Percentiles rank a stretch among this genome's conserved stretches.
Conservation (phyloP, 2,329 filamentous ascomycete genomes). For the Cordyceps militaris region DNA sequence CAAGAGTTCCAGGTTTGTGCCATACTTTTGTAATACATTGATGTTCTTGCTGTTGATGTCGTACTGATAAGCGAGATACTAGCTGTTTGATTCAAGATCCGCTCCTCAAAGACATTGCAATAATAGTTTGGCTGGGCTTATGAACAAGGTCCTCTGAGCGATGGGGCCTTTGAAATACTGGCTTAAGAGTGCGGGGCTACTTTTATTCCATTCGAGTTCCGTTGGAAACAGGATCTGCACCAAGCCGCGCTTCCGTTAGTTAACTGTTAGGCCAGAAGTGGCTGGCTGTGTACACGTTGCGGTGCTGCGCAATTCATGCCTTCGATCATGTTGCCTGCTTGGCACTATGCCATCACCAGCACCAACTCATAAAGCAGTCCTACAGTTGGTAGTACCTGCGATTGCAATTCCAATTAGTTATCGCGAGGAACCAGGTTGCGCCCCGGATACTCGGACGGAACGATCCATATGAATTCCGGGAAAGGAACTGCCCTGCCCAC, state of each 20-base stretch:
- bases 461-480: not conserved
- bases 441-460: not conserved
- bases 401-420: not conserved
- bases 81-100: not conserved
- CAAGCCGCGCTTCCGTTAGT: not conserved
- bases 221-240: not conserved
- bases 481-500: not conserved
- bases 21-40: too few species aligned
- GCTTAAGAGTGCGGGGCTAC: not conserved
- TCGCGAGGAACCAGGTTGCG: not conserved
- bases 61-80: not conserved
- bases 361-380: not conserved
- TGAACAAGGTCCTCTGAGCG: not conserved
- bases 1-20: too few species aligned
- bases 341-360: not conserved
- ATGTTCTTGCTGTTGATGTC: not conserved
- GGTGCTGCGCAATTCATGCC: not conserved
- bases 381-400: not conserved
- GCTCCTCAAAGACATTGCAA: not conserved
- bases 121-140: not conserved
- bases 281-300: not conserved
- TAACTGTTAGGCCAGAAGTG: not conserved
- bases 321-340: not conserved
- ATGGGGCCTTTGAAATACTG: not conserved
- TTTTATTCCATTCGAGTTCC: conserved; percentile 6